Evolutionary conservation across 2,329 filamentous ascomycete species (phyloP).

Genomic region (Alternaria angustiovoidea): DNA sequence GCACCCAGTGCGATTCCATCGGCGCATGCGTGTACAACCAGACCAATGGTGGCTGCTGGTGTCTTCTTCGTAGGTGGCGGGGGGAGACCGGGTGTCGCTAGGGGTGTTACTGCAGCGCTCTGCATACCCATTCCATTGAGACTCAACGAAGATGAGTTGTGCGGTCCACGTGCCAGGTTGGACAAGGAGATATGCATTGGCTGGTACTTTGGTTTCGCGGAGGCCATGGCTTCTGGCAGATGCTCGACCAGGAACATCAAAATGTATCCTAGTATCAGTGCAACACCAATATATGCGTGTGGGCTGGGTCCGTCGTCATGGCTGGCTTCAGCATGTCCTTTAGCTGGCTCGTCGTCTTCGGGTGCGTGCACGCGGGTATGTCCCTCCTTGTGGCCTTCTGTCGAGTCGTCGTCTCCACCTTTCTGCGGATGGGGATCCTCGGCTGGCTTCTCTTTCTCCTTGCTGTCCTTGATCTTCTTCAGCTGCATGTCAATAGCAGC

Average conservation of each 20-base stretch:
- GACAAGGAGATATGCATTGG: conserved; percentile 89
- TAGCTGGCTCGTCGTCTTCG: conserved; percentile 50
- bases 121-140: conserved; percentile 41
- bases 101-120: conserved; percentile 34
- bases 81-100: conserved; percentile 49
- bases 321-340: conserved; percentile 53
- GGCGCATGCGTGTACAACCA: conserved; percentile 95
- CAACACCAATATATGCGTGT: conserved; percentile 84
- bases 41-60: conserved; percentile 74
- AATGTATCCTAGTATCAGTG: conserved; percentile 86
- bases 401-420: conserved; percentile 50
- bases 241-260: conserved; percentile 94
- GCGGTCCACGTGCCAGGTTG: conserved; percentile 69
- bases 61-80: conserved; percentile 38
- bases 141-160: conserved; percentile 50
- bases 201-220: conserved; percentile 68
- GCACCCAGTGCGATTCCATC: conserved; percentile 97
- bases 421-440: conserved; percentile 42
- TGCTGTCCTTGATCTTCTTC: conserved; percentile 34
- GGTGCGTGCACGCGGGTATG: conserved; percentile 48
- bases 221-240: conserved; percentile 43
- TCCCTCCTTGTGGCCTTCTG: conserved; percentile 48
- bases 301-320: conserved; percentile 57
- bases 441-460: conserved; percentile 30
- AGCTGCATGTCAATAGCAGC: conserved; percentile 28